Conservation (phyloP, 116 monocot genomes). For the Zostera marina region DNA sequence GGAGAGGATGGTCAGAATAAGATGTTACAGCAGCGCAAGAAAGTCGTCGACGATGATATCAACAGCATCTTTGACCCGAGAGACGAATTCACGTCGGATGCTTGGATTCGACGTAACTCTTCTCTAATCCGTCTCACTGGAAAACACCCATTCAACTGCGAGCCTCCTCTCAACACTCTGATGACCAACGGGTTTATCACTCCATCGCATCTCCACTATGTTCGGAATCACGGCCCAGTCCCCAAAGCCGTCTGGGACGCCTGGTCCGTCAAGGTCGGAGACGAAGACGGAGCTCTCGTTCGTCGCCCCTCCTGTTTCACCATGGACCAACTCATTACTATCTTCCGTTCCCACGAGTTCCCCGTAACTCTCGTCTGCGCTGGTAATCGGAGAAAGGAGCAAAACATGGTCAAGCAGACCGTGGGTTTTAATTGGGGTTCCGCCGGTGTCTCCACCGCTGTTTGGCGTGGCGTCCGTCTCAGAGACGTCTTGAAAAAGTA, state of each 20-base stretch:
- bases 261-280: conserved; percentile 48
- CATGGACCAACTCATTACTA: conserved; percentile 44
- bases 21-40: too few species aligned
- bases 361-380: conserved; percentile 93
- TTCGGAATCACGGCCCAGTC: conserved; percentile 88
- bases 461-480: conserved; percentile 74
- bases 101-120: conserved; percentile 64
- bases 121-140: conserved; percentile 91
- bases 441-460: conserved; percentile 54
- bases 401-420: conserved; percentile 74
- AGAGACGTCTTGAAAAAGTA: conserved; percentile 43
- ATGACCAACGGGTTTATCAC: conserved; percentile 92
- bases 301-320: conserved; percentile 26
- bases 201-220: conserved; percentile 69
- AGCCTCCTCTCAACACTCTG: conserved; percentile 54
- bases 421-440: conserved; percentile 93
- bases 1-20: too few species aligned
- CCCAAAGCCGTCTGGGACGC: conserved; percentile 39
- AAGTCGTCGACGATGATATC: conserved; percentile 5
- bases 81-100: conserved; percentile 60
- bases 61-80: conserved; percentile 34
- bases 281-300: conserved; percentile 14
- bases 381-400: conserved; percentile 92
- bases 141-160: conserved; percentile 88
- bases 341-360: conserved; percentile 40